A percentile compares a stretch with the other conserved stretches of the same genome.
phyloP scores from a whole-genome alignment of 2,329 filamentous ascomycete species.

The Leptoxyphium fumago region DNA sequence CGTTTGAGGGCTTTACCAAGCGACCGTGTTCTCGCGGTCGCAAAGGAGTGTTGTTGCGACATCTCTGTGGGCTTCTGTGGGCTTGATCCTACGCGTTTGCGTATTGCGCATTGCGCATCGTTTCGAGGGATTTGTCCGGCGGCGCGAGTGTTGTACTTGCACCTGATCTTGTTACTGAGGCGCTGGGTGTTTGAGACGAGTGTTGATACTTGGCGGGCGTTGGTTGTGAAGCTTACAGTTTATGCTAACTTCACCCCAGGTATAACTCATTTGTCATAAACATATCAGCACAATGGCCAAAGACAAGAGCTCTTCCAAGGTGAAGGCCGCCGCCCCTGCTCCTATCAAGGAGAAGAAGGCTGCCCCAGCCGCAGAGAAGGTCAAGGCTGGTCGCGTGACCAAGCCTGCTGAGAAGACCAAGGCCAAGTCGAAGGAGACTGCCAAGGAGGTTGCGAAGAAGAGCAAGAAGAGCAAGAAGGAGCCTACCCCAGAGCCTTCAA shows the following conservation, averaged over 20 bases:
- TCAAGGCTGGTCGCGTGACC: constrained; percentile 53
- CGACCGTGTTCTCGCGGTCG: constrained; percentile 7
- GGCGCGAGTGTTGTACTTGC: constrained; percentile 9
- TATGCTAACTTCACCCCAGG: not conserved
- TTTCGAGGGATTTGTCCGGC: not conserved
- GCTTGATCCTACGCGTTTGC: constrained; percentile 18
- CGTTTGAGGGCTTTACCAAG: constrained; percentile 19
- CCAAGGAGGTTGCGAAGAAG: constrained; percentile 23
- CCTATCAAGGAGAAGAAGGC: constrained; percentile 14
- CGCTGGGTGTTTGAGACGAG: constrained; percentile 24
- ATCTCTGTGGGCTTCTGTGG: constrained; percentile 21
- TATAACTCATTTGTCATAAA: constrained; percentile 14
- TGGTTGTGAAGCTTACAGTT: not conserved
- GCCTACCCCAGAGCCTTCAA: constrained; percentile 30
- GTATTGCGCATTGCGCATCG: constrained; percentile 14
- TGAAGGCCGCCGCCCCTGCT: constrained; percentile 11
- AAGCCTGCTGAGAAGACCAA: constrained; percentile 53
- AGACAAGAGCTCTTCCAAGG: constrained; percentile 23
- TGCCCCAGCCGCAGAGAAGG: constrained; percentile 19
- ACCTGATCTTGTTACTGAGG: constrained; percentile 14
- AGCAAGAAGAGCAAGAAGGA: constrained; percentile 34
- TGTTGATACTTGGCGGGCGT: constrained; percentile 9
- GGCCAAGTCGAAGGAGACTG: constrained; percentile 38
- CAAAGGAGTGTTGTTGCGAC: constrained; percentile 1
- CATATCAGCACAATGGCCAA: constrained; percentile 26